Base-by-base conservation (phyloP, 1,284 basidiomycete species). In the Ceratorhiza oryzae-sativae region DNA sequence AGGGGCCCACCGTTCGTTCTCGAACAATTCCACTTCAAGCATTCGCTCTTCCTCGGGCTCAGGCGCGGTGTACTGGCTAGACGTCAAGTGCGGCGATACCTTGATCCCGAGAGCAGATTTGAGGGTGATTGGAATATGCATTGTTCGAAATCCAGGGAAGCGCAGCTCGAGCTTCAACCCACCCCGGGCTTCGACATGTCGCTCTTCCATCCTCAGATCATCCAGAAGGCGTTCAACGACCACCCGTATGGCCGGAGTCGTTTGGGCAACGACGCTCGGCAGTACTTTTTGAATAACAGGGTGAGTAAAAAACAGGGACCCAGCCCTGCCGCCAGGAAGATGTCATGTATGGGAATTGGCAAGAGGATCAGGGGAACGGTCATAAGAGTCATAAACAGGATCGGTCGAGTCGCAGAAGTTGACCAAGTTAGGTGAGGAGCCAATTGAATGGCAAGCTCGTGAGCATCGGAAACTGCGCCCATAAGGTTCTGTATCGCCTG, bases 401-500 rank as follows among this genome's bases (percentile, higher is more conserved):
- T 82, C 46, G 85, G 81, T 0, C 84, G 80, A 0, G 87, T 86
- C 73, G 87, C 86, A 1, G 86, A 84, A 0, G 86, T 85, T n/a
- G 81, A 77, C 77, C 85, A 82, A n/a, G 83, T 82, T n/a, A 84
- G 76, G 73, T 83, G 81, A 12, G 79, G 81, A n/a, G 84, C 75
- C 79, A 77, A 8, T 72, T 77, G 73, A 3, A 77, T 72, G 1
- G 81, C 56, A 6, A 80, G 65, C 72, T 86, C 85, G 55, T 86
- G 79, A 0, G 76, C 75, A 72, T 90, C 88, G 10, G 85, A 91
- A 88, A 87, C 81, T 4, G 84, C 81, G 32, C 91, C 91, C 91
- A 93, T 92, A 25, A 93, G 84, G 75, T 93, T 93, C 76, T 93
- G 91, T 32, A 92, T 89, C 0, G 83, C 90, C 79, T 92, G 90